Percentiles rank a stretch among this genome's conserved stretches.
phyloP scores from a whole-genome alignment of 306 rosid genomes.

The Prunus kanzakura region DNA sequence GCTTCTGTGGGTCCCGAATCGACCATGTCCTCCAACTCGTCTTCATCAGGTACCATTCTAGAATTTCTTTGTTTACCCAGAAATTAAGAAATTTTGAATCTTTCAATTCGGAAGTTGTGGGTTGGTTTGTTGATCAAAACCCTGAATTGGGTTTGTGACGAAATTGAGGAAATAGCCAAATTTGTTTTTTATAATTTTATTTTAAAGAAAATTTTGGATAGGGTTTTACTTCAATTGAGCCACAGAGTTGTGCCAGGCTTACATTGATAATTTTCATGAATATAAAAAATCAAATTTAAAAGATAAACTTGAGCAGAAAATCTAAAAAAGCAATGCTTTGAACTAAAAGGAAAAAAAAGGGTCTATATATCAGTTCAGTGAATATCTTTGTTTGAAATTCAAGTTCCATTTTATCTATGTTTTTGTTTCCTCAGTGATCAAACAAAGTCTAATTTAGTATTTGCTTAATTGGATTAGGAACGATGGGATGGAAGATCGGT shows the following conservation, averaged over 20 bases:
- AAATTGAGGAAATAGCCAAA: neutral
- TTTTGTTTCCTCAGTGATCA: neutral
- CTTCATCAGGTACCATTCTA: constrained; percentile 61
- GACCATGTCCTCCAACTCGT: constrained; percentile 54
- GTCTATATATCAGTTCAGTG: neutral
- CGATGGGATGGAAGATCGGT: constrained; percentile 85
- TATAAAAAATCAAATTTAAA: neutral
- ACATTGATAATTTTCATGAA: neutral
- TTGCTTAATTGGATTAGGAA: constrained; percentile 43
- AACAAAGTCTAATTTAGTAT: neutral
- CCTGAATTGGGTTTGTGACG: constrained; percentile 3
- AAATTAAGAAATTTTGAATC: neutral
- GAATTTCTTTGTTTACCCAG: neutral
- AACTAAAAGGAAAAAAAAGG: neutral
- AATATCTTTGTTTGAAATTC: neutral
- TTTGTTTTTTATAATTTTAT: neutral
- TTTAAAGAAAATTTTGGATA: neutral
- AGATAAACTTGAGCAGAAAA: neutral
- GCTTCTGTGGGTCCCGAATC: constrained; percentile 63
- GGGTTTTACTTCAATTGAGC: neutral
- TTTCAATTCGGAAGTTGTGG: constrained; percentile 3
- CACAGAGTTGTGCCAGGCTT: neutral
- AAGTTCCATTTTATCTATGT: neutral
- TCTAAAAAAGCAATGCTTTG: neutral
- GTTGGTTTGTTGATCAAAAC: neutral